Base-by-base conservation (phyloP, 2,329 filamentous ascomycete genomes). In the Arthrobotrys conoides region DNA sequence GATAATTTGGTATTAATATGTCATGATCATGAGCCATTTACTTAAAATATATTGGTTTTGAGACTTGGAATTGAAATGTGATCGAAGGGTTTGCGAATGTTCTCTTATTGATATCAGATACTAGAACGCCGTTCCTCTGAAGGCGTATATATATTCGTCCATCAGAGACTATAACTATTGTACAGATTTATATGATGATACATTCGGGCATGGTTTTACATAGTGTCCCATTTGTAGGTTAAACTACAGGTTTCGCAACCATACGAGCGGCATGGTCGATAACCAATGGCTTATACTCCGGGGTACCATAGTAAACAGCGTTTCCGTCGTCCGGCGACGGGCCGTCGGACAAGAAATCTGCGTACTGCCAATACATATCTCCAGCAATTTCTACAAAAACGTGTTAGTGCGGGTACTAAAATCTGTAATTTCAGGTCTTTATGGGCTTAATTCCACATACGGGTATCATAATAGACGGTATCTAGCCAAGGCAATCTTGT, bases 341-440 rank as follows among this genome's bases (percentile, higher is more conserved):
- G 5, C 73, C 73, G 9, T 67, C 70, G 8, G 73, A 77, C 20
- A 77, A 22, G 33, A 51, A 77, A 59, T 77, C 73, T 0, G 73
- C 73, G 27, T 77, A 82, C 75, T 86, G 85, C 85, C 85, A 86
- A 69, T 83, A 85, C 71, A 84, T 82, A 81, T 86, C 83, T 0
- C 69, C 85, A 1, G 83, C 83, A 2, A 85, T 80, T 80, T 76
- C 72, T 76, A 46, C 20, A 48, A 51, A 8, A 22, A 38, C 18
- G 6, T 46, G 24, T 61, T 27, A 64, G 46, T 10, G 22, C n/a
- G 12, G 24, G 16, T 12, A 10, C 33, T 18, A n/a, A n/a, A 8
- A 12, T 20, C 46, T 10, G 2, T 53, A 18, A 27, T 3, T 1
- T 20, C 44, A 55, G 8, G 59, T 51, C 53, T 27, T 14, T 1